These are phyloP conservation scores for Nasturtium officinale DNA, from an alignment of 345 rosid genomes.

Conservation along the genomic window DNA sequence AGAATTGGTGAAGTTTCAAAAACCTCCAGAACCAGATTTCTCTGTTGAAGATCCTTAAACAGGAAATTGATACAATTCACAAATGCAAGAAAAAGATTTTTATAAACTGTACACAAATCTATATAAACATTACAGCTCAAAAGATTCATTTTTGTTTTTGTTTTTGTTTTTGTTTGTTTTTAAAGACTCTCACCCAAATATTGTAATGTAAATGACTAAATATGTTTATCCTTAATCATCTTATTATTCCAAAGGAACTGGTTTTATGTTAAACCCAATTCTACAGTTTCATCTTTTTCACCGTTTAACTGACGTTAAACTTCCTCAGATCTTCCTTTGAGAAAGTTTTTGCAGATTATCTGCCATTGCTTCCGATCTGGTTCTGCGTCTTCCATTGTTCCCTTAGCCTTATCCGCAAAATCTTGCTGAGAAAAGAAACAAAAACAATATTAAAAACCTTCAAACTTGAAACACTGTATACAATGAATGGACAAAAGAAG, in stretches of 20 bases:
- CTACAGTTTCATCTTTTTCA: not conserved
- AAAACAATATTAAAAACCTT: not conserved
- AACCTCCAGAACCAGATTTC: constrained; percentile 97
- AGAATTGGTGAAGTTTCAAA: constrained; percentile 78
- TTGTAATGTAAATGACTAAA: constrained; percentile 23
- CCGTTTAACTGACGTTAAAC: not conserved
- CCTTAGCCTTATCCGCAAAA: constrained; percentile 38
- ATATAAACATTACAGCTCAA: constrained; percentile 16
- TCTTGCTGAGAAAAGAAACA: constrained; percentile 30
- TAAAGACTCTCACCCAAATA: not conserved
- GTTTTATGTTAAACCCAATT: not conserved
- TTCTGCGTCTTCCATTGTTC: constrained; percentile 28
- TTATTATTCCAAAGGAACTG: not conserved
- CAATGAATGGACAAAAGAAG: not conserved
- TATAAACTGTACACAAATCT: constrained; percentile 33
- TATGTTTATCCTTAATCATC: not conserved
- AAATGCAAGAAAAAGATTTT: not conserved
- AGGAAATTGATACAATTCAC: not conserved
- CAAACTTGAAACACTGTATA: not conserved
- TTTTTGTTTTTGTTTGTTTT: too few relatives aligned
- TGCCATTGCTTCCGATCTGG: constrained; percentile 39
- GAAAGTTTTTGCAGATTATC: constrained; percentile 40
- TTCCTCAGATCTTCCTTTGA: constrained; percentile 30
- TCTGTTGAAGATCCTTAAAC: constrained; percentile 71
- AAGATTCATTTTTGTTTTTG: not conserved